Percentiles rank a stretch among this genome's conserved stretches.
Conservation (phyloP, 1,284 basidiomycete species). For the Schizopora paradoxa region DNA sequence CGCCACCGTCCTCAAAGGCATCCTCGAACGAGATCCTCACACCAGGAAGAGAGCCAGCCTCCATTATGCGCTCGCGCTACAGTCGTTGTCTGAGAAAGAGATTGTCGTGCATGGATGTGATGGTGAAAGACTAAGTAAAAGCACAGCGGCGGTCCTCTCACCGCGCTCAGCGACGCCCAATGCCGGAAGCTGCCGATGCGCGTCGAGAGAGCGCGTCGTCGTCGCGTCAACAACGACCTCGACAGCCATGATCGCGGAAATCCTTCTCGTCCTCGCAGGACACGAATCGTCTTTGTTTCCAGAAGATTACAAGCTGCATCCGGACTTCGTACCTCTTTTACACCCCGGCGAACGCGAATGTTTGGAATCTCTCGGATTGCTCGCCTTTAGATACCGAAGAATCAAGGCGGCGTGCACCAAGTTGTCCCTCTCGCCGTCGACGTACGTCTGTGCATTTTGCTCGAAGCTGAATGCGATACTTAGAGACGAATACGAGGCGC, state of each 20-base stretch:
- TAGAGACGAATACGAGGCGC: constrained; percentile 71
- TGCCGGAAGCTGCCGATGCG: background rate
- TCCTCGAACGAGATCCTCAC: constrained; percentile 58
- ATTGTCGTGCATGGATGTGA: background rate
- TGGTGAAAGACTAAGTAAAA: background rate
- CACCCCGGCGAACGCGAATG: constrained; percentile 85
- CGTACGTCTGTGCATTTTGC: constrained; percentile 73
- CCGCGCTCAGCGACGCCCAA: background rate
- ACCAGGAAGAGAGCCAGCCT: background rate
- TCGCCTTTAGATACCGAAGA: constrained; percentile 67
- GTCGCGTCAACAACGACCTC: constrained; percentile 10
- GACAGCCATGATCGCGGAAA: constrained; percentile 70
- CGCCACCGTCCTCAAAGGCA: constrained; percentile 58
- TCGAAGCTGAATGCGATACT: constrained; percentile 68
- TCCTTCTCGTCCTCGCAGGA: constrained; percentile 77
- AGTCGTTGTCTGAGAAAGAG: background rate
- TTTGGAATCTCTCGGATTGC: constrained; percentile 64
- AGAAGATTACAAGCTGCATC: constrained; percentile 49
- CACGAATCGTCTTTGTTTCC: constrained; percentile 79
- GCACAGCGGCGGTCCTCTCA: background rate
- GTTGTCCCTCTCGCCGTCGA: constrained; percentile 57
- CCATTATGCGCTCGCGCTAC: background rate
- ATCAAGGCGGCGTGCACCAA: constrained; percentile 52
- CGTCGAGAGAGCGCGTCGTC: background rate
- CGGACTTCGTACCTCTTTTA: constrained; percentile 64